Evolutionary conservation across 2,329 filamentous ascomycete genomes (phyloP).

Genomic region (Escovopsis sp.): DNA sequence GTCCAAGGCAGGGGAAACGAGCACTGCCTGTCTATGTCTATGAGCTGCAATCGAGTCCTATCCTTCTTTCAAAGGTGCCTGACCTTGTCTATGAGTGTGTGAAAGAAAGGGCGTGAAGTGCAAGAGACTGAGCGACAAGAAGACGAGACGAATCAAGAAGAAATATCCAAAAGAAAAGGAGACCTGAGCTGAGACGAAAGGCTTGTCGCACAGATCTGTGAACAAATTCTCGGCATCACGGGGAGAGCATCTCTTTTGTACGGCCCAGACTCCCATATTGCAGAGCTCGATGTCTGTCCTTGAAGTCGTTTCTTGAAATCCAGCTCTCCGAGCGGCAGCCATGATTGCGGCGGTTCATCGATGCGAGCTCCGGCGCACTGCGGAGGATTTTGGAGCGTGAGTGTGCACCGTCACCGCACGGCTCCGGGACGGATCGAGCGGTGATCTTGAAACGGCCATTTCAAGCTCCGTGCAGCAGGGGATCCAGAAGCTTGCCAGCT

Average conservation of each 20-base stretch:
- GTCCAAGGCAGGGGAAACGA: too few species aligned
- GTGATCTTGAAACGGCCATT: background rate
- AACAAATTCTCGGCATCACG: too few species aligned
- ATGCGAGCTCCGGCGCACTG: slow-evolving; percentile 3
- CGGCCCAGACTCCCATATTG: too few species aligned
- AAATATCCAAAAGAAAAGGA: background rate
- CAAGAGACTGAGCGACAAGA: background rate
- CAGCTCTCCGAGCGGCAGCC: background rate
- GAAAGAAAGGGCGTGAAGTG: background rate
- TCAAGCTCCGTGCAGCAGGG: too few species aligned
- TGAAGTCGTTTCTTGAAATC: background rate
- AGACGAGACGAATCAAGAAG: too few species aligned
- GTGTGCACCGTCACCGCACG: slow-evolving; percentile 3
- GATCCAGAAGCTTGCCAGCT: too few species aligned
- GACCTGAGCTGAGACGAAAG: background rate
- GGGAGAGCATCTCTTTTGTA: too few species aligned
- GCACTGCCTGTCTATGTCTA: too few species aligned
- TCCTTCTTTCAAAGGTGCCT: background rate
- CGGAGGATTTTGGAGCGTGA: background rate
- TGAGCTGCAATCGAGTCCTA: too few species aligned
- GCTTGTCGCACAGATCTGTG: background rate
- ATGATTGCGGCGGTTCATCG: background rate
- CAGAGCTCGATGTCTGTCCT: too few species aligned
- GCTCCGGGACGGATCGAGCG: slow-evolving; percentile 2
- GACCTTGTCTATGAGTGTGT: background rate